Evolutionary conservation across 2,329 filamentous ascomycete genomes (phyloP).

Genomic region (Corynespora cassiicola): DNA sequence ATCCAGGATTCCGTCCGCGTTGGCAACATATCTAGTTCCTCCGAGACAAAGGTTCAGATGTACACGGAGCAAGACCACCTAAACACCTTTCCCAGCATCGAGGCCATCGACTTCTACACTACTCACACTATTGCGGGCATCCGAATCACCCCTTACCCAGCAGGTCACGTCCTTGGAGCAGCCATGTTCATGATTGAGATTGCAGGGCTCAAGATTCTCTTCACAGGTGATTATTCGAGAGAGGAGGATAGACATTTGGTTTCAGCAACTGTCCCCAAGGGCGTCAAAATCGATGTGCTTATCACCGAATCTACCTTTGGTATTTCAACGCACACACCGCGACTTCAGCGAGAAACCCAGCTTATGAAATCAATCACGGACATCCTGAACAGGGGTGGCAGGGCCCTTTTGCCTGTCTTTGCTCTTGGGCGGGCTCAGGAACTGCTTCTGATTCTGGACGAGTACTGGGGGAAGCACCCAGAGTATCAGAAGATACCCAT

Average conservation of each 20-base stretch:
- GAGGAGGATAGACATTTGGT: conserved; percentile 96
- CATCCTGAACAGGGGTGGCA: conserved; percentile 88
- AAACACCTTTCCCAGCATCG: conserved; percentile 90
- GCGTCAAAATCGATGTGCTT: conserved; percentile 91
- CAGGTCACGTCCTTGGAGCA: conserved; percentile 95
- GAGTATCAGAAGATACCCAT: conserved; percentile 92
- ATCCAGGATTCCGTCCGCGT: conserved; percentile 97
- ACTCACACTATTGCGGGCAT: conserved; percentile 97
- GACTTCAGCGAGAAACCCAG: conserved; percentile 87
- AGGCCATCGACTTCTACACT: conserved; percentile 97
- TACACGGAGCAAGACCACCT: conserved; percentile 97
- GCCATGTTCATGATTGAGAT: conserved; percentile 99
- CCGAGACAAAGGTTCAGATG: conserved; percentile 70
- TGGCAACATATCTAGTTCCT: conserved; percentile 69
- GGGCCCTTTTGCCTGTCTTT: conserved; percentile 94
- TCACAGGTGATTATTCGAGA: conserved; percentile 96
- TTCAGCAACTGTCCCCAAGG: conserved; percentile 86
- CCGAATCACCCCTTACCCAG: conserved; percentile 94
- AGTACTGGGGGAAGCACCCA: conserved; percentile 91
- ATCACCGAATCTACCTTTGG: conserved; percentile 98
- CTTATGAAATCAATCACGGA: conserved; percentile 95
- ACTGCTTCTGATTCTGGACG: conserved; percentile 89
- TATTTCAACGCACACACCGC: conserved; percentile 90
- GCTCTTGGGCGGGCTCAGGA: conserved; percentile 94
- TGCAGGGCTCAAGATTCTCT: conserved; percentile 93